Base-by-base conservation (phyloP, 2,329 filamentous ascomycete genomes). In the Colletotrichum chrysophilum region DNA sequence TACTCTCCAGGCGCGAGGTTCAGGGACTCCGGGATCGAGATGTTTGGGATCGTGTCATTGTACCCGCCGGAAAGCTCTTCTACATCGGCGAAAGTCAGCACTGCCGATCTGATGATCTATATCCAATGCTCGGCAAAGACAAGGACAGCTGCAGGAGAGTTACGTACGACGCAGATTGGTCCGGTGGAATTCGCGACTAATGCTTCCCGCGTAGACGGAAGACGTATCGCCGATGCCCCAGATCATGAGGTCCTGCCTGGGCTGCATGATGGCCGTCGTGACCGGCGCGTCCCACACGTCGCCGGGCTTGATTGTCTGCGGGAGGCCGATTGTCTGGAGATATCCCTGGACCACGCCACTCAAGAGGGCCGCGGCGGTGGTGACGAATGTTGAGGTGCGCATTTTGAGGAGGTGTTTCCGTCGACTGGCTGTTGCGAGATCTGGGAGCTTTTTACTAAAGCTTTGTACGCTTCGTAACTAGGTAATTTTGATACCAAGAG, bases 231-330 rank as follows among this genome's bases (percentile, higher is more conserved):
- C n/a, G 21, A 43, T 36, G 43, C 69, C 69, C 58, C 58, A 71
- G 32, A 38, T 28, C 60, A 71, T 66, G 28, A 38, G 7, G 1
- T 71, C 58, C n/a, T 56, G 60, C 12, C 58, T 55, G 24, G 69
- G 61, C 60, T 66, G 38, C 60, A 34, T 18, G 36, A 65, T 55
- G 58, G 24, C 6, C 32, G 60, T 14, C 6, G n/a, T 58, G 16
- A 55, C 69, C 14, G n/a, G 9, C 14, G 69, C 69, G 2, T 58
- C 38, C 21, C 34, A 71, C 8, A 65, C 58, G 8, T 71, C 69
- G 28, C 69, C 69, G 3, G 43, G n/a, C 61, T 66, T 66, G 69
- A 71, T 66, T 21, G 38, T 52, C 30, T 55, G 24, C 48, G 69
- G 69, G 21, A 71, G 14, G 7, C 69, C 69, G 32, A 71, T 30